These are phyloP conservation scores for Neophaeococcomyces mojaviensis DNA, from an alignment of 2,329 filamentous ascomycete genomes.

Conservation along the genomic window DNA sequence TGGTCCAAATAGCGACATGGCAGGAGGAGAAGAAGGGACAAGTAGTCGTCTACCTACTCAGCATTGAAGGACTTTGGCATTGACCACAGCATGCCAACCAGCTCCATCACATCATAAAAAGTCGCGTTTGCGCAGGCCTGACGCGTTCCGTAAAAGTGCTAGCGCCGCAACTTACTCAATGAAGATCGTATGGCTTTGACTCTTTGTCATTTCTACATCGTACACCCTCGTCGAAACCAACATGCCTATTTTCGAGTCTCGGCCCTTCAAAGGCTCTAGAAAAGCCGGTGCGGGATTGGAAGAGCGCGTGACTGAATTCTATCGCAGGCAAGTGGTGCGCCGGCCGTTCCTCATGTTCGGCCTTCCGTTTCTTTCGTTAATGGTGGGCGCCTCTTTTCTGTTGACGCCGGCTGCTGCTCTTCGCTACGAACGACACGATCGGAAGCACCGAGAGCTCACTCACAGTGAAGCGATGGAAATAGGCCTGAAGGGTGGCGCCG, in stretches of 20 bases:
- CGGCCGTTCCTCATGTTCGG: slow-evolving; percentile 92
- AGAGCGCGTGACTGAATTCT: slow-evolving; percentile 64
- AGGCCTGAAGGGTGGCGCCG: slow-evolving; percentile 62
- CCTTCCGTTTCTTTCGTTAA: slow-evolving; percentile 81
- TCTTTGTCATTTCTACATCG: neutral
- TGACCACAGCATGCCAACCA: no score
- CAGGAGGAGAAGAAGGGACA: neutral
- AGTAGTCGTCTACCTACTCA: no score
- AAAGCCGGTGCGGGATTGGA: slow-evolving; percentile 42
- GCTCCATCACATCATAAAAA: neutral
- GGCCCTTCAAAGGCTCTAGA: slow-evolving; percentile 54
- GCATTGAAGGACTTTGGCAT: neutral
- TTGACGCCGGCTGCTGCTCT: slow-evolving; percentile 89
- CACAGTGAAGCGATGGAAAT: slow-evolving; percentile 82
- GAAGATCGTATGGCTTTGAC: neutral
- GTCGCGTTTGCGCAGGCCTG: neutral
- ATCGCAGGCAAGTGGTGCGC: slow-evolving; percentile 65
- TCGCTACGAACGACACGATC: slow-evolving; percentile 86
- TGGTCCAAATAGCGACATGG: slow-evolving; percentile 21
- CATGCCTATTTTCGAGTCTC: slow-evolving; percentile 60
- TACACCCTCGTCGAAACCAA: neutral
- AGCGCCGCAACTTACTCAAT: neutral
- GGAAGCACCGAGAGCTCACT: slow-evolving; percentile 76
- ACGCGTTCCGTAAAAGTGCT: neutral
- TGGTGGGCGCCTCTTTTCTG: slow-evolving; percentile 87